A percentile compares a stretch with the other conserved stretches of the same genome.
These are phyloP conservation scores for Odonthalia washingtoniensis DNA, from an alignment of 31 red algal species.

Conservation along the genomic window DNA sequence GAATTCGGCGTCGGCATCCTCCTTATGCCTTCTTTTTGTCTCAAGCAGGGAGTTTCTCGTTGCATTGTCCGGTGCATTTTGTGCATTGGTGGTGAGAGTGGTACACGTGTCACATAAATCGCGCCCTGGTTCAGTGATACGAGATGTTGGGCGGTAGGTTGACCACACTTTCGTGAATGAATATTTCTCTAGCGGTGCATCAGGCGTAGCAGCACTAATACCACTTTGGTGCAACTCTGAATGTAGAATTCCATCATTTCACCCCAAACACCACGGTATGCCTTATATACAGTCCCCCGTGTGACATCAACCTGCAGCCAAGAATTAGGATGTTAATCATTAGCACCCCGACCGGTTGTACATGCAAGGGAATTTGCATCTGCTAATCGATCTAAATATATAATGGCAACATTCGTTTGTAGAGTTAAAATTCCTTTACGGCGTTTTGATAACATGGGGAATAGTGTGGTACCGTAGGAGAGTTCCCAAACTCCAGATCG, in stretches of 20 bases:
- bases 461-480: no score
- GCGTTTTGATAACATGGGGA: no score
- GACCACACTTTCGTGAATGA: background rate
- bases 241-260: background rate
- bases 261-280: slow-evolving; percentile 3
- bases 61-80: background rate
- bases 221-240: background rate
- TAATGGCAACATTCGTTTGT: no score
- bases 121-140: background rate
- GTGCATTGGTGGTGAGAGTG: background rate
- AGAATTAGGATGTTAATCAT: background rate
- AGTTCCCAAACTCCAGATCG: no score
- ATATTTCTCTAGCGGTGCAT: background rate
- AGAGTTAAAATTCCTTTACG: no score
- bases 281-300: background rate
- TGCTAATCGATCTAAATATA: no score
- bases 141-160: background rate
- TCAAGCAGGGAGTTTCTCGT: background rate
- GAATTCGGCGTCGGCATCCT: slow-evolving; percentile 23
- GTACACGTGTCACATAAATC: slow-evolving; percentile 10
- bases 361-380: no score
- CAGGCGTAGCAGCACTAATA: background rate
- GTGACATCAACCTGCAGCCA: background rate
- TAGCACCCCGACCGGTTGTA: background rate
- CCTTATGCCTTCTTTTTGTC: background rate